phyloP scores from a whole-genome alignment of 2,329 filamentous ascomycete genomes.

The Scedosporium minutisporum region DNA sequence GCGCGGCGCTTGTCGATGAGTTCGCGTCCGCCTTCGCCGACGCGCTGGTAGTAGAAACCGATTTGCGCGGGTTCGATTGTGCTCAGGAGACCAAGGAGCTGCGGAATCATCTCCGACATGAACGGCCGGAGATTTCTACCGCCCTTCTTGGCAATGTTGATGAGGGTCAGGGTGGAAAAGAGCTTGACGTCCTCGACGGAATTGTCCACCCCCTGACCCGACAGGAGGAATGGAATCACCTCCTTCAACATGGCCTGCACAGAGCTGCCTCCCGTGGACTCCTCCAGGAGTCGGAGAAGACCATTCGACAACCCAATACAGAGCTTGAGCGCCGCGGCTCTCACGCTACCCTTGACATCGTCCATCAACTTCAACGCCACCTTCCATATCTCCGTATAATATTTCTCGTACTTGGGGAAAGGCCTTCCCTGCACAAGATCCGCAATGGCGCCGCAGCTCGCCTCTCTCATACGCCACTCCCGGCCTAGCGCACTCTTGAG shows the following conservation, averaged over 20 bases:
- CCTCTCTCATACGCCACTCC: slow-evolving; percentile 89
- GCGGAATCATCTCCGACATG: slow-evolving; percentile 70
- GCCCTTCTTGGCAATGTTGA: slow-evolving; percentile 84
- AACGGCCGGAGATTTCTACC: slow-evolving; percentile 71
- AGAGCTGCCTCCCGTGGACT: slow-evolving; percentile 59
- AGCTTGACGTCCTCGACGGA: slow-evolving; percentile 77
- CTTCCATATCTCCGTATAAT: slow-evolving; percentile 77
- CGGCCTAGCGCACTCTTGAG: slow-evolving; percentile 77
- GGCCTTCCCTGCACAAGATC: slow-evolving; percentile 78
- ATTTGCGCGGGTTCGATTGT: slow-evolving; percentile 81
- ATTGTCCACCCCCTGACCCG: slow-evolving; percentile 80
- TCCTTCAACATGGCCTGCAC: slow-evolving; percentile 74
- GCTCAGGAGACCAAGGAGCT: slow-evolving; percentile 72
- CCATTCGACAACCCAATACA: slow-evolving; percentile 79
- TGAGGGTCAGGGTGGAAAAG: slow-evolving; percentile 73
- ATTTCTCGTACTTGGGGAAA: slow-evolving; percentile 68
- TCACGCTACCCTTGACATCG: slow-evolving; percentile 88
- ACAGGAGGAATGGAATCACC: slow-evolving; percentile 83
- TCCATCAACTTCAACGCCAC: slow-evolving; percentile 85
- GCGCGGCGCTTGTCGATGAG: slow-evolving; percentile 84
- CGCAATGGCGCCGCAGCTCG: slow-evolving; percentile 80
- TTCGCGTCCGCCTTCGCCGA: slow-evolving; percentile 76
- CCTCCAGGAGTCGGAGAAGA: slow-evolving; percentile 75
- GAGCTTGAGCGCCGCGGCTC: slow-evolving; percentile 68
- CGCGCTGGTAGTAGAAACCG: slow-evolving; percentile 88